A percentile compares a stretch with the other conserved stretches of the same genome.
phyloP scores from a whole-genome alignment of 192 early-diverging fungal species.

The Mortierella alpina region DNA sequence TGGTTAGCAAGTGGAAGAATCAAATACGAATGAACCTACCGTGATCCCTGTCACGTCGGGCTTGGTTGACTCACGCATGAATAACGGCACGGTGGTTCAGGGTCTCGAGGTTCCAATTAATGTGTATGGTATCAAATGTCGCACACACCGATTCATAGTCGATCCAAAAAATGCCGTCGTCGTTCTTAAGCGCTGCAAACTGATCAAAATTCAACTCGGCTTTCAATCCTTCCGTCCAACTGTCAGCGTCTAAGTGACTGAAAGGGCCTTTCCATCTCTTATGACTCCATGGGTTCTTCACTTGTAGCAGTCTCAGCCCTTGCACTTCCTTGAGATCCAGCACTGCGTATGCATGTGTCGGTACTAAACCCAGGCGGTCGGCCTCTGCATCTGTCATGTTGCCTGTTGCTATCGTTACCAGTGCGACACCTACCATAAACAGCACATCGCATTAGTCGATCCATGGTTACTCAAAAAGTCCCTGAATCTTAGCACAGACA shows the following conservation, averaged over 20 bases:
- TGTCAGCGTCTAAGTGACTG: slow-evolving; percentile 69
- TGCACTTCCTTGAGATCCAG: slow-evolving; percentile 68
- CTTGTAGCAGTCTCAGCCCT: slow-evolving; percentile 78
- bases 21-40: slow-evolving; percentile 40
- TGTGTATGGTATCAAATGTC: slow-evolving; percentile 87
- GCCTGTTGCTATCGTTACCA: slow-evolving; percentile 90
- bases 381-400: slow-evolving; percentile 75
- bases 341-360: slow-evolving; percentile 92
- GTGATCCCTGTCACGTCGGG: not conserved
- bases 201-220: slow-evolving; percentile 79
- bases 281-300: slow-evolving; percentile 95
- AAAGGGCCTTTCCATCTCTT: slow-evolving; percentile 86
- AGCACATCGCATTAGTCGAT: not conserved
- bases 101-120: slow-evolving; percentile 90
- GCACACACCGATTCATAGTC: slow-evolving; percentile 83
- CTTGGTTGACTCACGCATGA: slow-evolving; percentile 71
- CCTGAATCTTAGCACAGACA: not conserved
- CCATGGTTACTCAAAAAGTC: not conserved
- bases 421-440: slow-evolving; percentile 63
- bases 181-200: slow-evolving; percentile 67
- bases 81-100: slow-evolving; percentile 74
- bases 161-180: slow-evolving; percentile 94
- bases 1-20: not conserved
- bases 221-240: slow-evolving; percentile 81
- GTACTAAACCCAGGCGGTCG: slow-evolving; percentile 77